Base-by-base conservation (phyloP, 2,329 filamentous ascomycete genomes). In the Bipolaris gigantea region DNA sequence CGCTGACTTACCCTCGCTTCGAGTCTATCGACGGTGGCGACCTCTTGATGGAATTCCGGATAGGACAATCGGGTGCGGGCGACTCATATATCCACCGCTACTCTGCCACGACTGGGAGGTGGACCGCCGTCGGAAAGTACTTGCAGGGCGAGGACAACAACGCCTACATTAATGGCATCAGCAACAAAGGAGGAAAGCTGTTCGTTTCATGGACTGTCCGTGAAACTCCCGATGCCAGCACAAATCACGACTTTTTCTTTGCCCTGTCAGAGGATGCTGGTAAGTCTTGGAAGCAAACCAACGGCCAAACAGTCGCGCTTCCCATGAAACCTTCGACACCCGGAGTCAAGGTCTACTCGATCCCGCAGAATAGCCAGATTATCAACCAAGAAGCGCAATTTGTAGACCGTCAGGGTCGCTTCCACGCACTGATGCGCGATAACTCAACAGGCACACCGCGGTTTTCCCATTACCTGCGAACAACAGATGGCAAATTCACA, bases 321-420 rank as follows among this genome's bases (percentile, higher is more conserved):
- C 76, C 76, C 11, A 75, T 81, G 10, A 65, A 62, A 1, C 79
- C 79, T 0, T 70, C 69, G 0, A 72, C 75, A 0, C 53, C 69
- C 0, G 80, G 79, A 0, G 76, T 81, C 42, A 72, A 75, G 15
- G 76, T 77, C 1, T 79, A 77, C 49, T 64, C 65, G 2, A 78
- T 82, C n/a, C 74, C 76, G 0, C 79, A 77, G 57, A 73, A 74
- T 4, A 76, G 71, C 19, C 76, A 80, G 1, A 74, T 82, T 48
- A 75, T 77, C 52, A 82, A 82, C 57, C 80, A 83, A 65, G 80
- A 81, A 67, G 75, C 76, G 3, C 79, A 82, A 58, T 76, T 75
- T 7, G 76, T 77, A 2, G 80, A 81, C 42, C 55, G 59, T 2
- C 72, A 71, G 2, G 80, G 79, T 0, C 75, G 78, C 1, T 77